Evolutionary conservation across 1,284 basidiomycete species (phyloP).

Genomic region (Ustilago tritici): DNA sequence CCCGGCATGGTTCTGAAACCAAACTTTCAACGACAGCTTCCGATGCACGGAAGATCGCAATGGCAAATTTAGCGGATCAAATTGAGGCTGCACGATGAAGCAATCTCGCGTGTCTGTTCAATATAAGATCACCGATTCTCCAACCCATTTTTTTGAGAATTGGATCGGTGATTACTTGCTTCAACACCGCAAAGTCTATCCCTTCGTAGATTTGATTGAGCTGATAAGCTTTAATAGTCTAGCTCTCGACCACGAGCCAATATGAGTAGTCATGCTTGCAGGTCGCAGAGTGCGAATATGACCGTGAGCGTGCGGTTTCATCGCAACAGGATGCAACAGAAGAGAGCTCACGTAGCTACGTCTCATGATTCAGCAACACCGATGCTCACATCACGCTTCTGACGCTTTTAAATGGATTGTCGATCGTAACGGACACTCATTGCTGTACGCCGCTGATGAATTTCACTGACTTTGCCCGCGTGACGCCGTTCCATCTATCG

Average conservation of each 20-base stretch:
- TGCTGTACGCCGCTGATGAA: neutral
- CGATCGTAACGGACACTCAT: neutral
- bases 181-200: neutral
- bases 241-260: neutral
- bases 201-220: too few species aligned
- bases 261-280: constrained; percentile 4
- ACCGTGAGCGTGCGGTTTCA: neutral
- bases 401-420: neutral
- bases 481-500: neutral
- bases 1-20: neutral
- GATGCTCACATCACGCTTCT: constrained; percentile 1
- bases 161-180: neutral
- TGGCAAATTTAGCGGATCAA: neutral
- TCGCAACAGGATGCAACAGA: neutral
- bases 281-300: neutral
- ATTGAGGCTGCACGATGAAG: neutral
- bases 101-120: neutral
- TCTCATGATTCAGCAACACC: constrained; percentile 2
- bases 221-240: neutral
- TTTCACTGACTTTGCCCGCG: neutral
- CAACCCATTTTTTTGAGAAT: neutral
- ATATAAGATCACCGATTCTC: neutral
- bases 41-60: neutral
- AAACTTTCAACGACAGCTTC: neutral
- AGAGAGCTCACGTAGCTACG: constrained; percentile 4